phyloP scores from a whole-genome alignment of 331 rosid species.

The Rosa hybrid region DNA sequence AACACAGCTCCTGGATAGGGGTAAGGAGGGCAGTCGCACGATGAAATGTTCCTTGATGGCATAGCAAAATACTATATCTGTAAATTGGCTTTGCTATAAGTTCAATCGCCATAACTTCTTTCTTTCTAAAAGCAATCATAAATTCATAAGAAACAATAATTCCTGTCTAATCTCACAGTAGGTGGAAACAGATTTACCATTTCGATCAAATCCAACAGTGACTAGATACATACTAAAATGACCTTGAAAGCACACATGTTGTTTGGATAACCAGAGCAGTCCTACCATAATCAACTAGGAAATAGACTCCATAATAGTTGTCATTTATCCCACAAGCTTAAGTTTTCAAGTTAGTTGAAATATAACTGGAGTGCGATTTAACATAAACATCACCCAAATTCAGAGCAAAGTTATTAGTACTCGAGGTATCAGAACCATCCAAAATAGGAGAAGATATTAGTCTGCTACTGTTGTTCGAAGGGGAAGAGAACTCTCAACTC shows the following conservation, averaged over 20 bases:
- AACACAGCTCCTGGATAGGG: not conserved
- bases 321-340: not conserved
- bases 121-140: not conserved
- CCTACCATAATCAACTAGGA: not conserved
- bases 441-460: slow-evolving; percentile 6
- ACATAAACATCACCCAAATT: too few relatives aligned
- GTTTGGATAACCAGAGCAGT: not conserved
- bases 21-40: not conserved
- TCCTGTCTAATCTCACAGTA: not conserved
- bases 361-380: not conserved
- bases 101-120: not conserved
- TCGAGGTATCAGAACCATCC: not conserved
- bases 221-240: not conserved
- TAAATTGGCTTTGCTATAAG: not conserved
- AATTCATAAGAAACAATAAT: not conserved
- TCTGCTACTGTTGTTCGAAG: slow-evolving; percentile 43
- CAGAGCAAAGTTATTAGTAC: not conserved
- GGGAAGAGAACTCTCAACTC: slow-evolving; percentile 48
- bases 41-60: not conserved
- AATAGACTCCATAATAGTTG: not conserved
- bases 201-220: not conserved
- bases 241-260: not conserved
- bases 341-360: not conserved
- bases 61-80: too few relatives aligned
- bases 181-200: not conserved